Evolutionary conservation across 2,329 filamentous ascomycete genomes (phyloP), one percentile per base, ranked within the genome.

Genomic region (Epichloe uncinata): DNA sequence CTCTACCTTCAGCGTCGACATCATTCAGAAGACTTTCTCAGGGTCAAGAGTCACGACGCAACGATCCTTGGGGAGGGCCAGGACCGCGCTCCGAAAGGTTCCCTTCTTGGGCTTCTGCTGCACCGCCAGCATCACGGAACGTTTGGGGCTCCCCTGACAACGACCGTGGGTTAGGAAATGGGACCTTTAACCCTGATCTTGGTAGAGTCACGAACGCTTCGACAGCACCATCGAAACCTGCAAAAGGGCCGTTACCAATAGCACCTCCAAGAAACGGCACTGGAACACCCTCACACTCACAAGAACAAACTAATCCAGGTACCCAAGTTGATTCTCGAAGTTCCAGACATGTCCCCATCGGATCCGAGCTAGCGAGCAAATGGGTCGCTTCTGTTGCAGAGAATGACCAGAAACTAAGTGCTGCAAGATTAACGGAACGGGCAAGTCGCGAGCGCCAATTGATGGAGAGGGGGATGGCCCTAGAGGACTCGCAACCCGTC

Each of bases 91-190:
- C 71, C 22, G 77, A 80, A 18, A 69, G 73, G 44, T 73, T 72
- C 48, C 62, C 72, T 11, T 66, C 72, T 1, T 82, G 79, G 78
- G 68, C 67, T 30, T 59, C 68, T 30, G 61, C 62, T 18, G 61
- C 67, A 37, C 74, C 73, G 45, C 67, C 70, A 42, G 55, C 69
- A 11, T 63, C 72, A 12, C 72, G 75, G 45, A 87, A 84, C 60
- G 82, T 89, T 16, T 90, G 85, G 85, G 85, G 81, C 16, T 79
- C 84, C 42, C 82, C 81, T n/a, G 79, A 79, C 49, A 82, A 78
- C 57, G 81, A 86, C 56, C 76, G 81, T 49, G 81, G 79, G 11
- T 79, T 90, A 18, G 85, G 85, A 3, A 90, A 90, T 62, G 85
- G 85, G 42, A 87, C 84, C 0, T 90, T 90, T 59, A 80, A 77